Conservation (phyloP, 371 early-diverging fungal species). For the Chytridium lagenaria region DNA sequence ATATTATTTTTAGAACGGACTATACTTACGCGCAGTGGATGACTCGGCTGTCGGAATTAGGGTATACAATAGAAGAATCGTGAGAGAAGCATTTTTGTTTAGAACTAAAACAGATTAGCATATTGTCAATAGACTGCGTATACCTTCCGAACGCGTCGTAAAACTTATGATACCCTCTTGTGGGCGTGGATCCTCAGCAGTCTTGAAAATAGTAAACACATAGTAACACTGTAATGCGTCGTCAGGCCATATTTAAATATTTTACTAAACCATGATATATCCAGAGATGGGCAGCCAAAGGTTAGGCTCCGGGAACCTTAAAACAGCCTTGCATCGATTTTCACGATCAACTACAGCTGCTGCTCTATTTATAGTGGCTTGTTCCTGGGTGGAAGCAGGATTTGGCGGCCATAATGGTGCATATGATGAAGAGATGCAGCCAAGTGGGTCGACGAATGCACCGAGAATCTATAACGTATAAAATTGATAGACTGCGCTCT, state of each 20-base stretch:
- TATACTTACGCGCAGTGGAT: conserved; percentile 33
- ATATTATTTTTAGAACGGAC: neutral
- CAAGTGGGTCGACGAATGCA: conserved; percentile 44
- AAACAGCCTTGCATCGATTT: conserved; percentile 29
- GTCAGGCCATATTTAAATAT: neutral
- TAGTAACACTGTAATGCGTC: conserved; percentile 27
- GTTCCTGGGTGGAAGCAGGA: conserved; percentile 12
- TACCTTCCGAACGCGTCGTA: conserved; percentile 47
- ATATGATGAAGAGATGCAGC: conserved; percentile 34
- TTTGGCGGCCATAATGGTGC: conserved; percentile 38
- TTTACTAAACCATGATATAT: conserved; percentile 27
- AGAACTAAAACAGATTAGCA: conserved; percentile 26
- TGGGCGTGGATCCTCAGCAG: conserved; percentile 40
- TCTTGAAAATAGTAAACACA: conserved; percentile 39
- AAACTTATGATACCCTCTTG: conserved; percentile 41
- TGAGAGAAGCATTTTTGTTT: conserved; percentile 42
- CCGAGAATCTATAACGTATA: conserved; percentile 29
- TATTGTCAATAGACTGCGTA: neutral
- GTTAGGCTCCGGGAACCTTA: conserved; percentile 37
- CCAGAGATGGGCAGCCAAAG: conserved; percentile 37
- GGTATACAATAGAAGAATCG: conserved; percentile 37
- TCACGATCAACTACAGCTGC: conserved; percentile 25
- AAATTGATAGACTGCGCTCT: neutral
- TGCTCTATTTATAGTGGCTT: neutral
- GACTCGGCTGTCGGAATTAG: conserved; percentile 36